Evolutionary conservation across 2,329 filamentous ascomycete species (phyloP), one percentile per base, ranked within the genome.

Genomic region (Simplicillium sp.): DNA sequence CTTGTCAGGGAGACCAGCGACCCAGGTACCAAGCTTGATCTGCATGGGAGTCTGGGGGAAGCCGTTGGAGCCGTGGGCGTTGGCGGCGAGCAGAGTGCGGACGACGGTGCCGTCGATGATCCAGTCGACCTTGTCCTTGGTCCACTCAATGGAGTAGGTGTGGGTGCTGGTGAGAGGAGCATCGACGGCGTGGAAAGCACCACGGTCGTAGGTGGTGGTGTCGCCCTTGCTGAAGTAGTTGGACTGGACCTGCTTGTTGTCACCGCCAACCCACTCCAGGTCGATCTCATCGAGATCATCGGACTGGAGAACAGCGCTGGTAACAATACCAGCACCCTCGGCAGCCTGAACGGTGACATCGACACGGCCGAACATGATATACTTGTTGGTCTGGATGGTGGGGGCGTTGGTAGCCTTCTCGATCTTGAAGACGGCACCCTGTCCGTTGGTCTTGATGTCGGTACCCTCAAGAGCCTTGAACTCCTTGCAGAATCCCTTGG

Each of bases 341-440:
- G 85, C 80, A 9, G 83, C 75, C 58, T 85, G 82, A 58, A 88
- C 67, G 13, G 73, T 71, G 36, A 82, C 75, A 35, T 86, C 80
- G 46, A 87, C 75, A 47, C 75, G 77, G 36, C 86, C 86, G 53
- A 88, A 92, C 82, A 92, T 88, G 57, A 92, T 84, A 66, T 88
- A 89, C 70, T 83, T 87, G 49, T 81, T 71, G 8, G 73, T 71
- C 52, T 70, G 72, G 58, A 87, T 85, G 11, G 77, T 79, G 13
- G 82, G 75, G 34, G 67, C 70, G 34, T 79, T 72, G 28, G 61
- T 64, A 25, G 67, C 62, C 7, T 73, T 59, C 0, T 68, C 71
- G 58, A 87, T 87, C 44, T 75, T 75, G 54, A 62, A 58, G 39
- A 51, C 46, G 32, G 57, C 60, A 8, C 62, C 62, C 5, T 51